Evolutionary conservation across 352 stramenopile genomes (phyloP), one percentile per base, ranked within the genome.

Genomic region (Halophytophthora batemanensis): DNA sequence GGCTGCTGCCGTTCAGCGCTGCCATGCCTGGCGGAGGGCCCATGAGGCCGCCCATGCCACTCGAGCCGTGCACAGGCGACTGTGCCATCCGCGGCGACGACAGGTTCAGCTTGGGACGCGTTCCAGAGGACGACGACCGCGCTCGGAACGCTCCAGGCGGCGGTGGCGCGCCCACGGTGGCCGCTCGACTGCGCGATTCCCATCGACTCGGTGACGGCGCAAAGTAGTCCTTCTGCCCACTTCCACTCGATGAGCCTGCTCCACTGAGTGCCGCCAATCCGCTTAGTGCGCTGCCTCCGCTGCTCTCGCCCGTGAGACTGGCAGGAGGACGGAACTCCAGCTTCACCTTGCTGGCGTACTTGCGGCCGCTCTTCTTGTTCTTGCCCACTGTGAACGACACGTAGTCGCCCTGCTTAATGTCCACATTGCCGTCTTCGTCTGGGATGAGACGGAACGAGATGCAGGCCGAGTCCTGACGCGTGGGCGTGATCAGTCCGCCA

Each of bases 311-410:
- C 4, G 76, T 87, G 22, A 84, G 31, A 45, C 68, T 90, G 8
- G 71, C 56, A 4, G 83, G 83, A 14, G 83, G 83, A 35, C 83
- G 83, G 59, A 92, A 94, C 69, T 94, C 83, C 51, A 94, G 64
- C 69, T 91, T 92, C 52, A 94, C 83, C 47, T 94, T 94, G 43
- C 77, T 90, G 35, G 83, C 83, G 51, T 94, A 94, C 55, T 94
- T 94, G 49, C 83, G 83, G 17, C 81, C 83, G 25, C 81, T 92
- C 66, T 94, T 94, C 56, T 94, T 94, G 74, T 94, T 94, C 70
- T 94, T 94, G 25, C 83, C 83, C 23, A 94, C 83, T 0, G 83
- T 94, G 59, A 94, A 94, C 14, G 81, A 92, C 50, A 94, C 83
- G 40, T 94, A 94, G 59, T 94, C 83, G 38, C 83, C 83, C 37